Conservation (phyloP, 2,329 filamentous ascomycete species). For the Fusarium sp. region DNA sequence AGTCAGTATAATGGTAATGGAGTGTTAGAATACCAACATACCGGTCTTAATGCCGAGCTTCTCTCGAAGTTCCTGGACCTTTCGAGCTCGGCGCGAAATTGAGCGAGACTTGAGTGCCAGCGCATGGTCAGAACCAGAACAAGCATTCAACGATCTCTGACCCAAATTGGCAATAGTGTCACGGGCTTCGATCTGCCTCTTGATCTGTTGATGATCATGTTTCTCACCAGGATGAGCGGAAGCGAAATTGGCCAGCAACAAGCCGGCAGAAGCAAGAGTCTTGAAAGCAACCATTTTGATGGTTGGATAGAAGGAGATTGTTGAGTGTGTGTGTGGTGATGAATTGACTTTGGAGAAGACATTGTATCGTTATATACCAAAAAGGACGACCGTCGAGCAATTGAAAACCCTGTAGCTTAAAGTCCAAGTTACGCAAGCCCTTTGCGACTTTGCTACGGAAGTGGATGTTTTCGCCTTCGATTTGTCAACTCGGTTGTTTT, state of each 20-base stretch:
- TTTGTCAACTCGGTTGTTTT: background rate
- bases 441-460: background rate
- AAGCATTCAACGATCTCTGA: background rate
- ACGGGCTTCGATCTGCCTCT: conserved; percentile 15
- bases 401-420: background rate
- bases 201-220: conserved; percentile 9
- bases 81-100: background rate
- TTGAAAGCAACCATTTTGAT: conserved; percentile 6
- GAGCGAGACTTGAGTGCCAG: conserved; percentile 2
- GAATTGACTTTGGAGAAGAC: background rate
- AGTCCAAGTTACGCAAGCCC: background rate
- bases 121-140: background rate
- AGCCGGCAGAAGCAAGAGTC: background rate
- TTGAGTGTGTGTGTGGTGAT: background rate
- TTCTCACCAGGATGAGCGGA: conserved; percentile 12
- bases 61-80: conserved; percentile 6
- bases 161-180: conserved; percentile 2
- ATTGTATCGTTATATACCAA: background rate
- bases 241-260: background rate
- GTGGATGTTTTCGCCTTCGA: background rate
- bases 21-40: background rate
- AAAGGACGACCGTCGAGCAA: background rate
- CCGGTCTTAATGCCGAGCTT: conserved; percentile 10
- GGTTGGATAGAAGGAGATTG: background rate
- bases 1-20: fast-evolving